Conservation (phyloP, 768 basidiomycete genomes). For the Trametes sanguinea region DNA sequence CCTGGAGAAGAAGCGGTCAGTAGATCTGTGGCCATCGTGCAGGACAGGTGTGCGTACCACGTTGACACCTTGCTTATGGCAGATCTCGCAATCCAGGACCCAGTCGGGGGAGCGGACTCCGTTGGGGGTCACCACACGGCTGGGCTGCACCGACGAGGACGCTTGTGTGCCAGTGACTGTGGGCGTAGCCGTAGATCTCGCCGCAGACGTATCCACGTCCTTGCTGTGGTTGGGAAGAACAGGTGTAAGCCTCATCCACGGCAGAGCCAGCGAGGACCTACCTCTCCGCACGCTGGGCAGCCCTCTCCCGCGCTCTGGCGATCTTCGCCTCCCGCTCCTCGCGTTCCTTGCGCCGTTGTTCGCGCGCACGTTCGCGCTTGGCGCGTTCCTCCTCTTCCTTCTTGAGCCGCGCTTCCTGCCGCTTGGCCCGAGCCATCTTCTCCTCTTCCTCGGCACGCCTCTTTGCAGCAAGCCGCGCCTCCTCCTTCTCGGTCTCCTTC, state of each 20-base stretch:
- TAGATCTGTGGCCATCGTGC: conserved; percentile 11
- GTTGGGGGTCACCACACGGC: conserved; percentile 36
- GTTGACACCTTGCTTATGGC: conserved; percentile 70
- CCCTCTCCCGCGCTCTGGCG: conserved; percentile 29
- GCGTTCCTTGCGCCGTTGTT: conserved; percentile 48
- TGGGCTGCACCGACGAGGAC: conserved; percentile 26
- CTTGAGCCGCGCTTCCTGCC: conserved; percentile 43
- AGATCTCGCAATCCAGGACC: conserved; percentile 90
- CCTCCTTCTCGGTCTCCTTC: conserved; percentile 79
- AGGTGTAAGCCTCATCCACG: background rate
- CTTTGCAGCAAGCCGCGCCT: conserved; percentile 60
- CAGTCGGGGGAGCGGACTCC: conserved; percentile 67
- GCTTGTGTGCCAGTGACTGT: conserved; percentile 20
- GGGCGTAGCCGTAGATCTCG: conserved; percentile 13
- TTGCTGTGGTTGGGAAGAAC: background rate
- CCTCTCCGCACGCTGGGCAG: conserved; percentile 22
- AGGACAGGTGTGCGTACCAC: conserved; percentile 50
- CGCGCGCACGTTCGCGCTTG: conserved; percentile 60
- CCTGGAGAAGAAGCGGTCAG: conserved; percentile 43
- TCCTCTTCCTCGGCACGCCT: conserved; percentile 68
- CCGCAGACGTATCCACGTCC: conserved; percentile 3
- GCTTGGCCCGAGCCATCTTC: conserved; percentile 61
- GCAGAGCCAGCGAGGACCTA: background rate
- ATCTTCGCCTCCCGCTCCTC: conserved; percentile 39
- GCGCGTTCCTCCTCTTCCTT: conserved; percentile 42